phyloP scores from a whole-genome alignment of 768 basidiomycete species.

The Suillus spraguei region DNA sequence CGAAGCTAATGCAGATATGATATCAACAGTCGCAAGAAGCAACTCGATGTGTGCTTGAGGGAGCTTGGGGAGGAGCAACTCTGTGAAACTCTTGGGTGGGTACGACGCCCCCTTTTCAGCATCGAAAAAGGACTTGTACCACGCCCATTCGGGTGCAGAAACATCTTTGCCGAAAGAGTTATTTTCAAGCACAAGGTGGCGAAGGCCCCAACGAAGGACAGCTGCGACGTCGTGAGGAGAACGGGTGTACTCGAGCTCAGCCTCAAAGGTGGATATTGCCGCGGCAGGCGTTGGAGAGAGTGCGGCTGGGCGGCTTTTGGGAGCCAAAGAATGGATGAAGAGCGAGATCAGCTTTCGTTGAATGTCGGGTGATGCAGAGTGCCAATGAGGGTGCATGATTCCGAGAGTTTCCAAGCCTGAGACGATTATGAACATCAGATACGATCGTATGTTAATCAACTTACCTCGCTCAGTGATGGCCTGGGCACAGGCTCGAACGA shows the following conservation, averaged over 20 bases:
- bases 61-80: constrained; percentile 59
- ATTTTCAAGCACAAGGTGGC: constrained; percentile 68
- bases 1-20: constrained; percentile 71
- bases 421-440: constrained; percentile 8
- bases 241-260: constrained; percentile 63
- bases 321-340: constrained; percentile 66
- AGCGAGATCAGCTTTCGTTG: constrained; percentile 70
- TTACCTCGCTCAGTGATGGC: constrained; percentile 66
- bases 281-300: constrained; percentile 54
- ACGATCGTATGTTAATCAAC: constrained; percentile 13
- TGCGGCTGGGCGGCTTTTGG: constrained; percentile 46
- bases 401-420: constrained; percentile 81
- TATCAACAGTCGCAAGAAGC: constrained; percentile 55
- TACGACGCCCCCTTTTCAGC: constrained; percentile 63
- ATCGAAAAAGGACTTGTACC: constrained; percentile 68
- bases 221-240: constrained; percentile 80
- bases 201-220: constrained; percentile 79
- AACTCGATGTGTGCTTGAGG: constrained; percentile 61
- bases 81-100: constrained; percentile 63
- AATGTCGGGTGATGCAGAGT: constrained; percentile 69
- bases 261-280: constrained; percentile 55
- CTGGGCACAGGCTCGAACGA: constrained; percentile 71
- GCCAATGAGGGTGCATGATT: constrained; percentile 86
- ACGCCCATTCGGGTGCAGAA: constrained; percentile 51
- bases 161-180: constrained; percentile 57